Conservation (phyloP, 441 rosid genomes). For the Corymbia calophylla region DNA sequence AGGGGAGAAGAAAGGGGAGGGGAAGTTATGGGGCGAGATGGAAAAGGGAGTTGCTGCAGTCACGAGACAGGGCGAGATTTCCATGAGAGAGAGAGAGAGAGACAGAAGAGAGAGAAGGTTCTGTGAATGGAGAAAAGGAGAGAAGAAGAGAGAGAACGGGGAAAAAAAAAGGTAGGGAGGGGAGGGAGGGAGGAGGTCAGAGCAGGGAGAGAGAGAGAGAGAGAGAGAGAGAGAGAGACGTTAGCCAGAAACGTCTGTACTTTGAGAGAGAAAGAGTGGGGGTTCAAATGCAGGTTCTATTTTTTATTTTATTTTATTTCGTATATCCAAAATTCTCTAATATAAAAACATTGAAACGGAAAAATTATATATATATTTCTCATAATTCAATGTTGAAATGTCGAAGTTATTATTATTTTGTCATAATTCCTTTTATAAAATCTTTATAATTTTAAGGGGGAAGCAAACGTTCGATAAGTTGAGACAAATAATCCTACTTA, state of each 20-base stretch:
- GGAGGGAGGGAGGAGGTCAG: neutral
- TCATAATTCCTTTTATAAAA: too few relatives aligned
- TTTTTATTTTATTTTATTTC: neutral
- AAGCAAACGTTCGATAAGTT: too few relatives aligned
- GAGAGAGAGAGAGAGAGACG: neutral
- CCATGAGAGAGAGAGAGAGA: constrained; percentile 9
- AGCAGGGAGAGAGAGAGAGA: neutral
- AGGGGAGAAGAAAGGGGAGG: neutral
- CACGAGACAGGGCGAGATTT: constrained; percentile 14
- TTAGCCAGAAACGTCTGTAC: neutral
- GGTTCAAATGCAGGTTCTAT: neutral
- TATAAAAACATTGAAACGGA: neutral
- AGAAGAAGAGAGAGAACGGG: neutral
- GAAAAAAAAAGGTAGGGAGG: neutral
- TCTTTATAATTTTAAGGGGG: fast-evolving
- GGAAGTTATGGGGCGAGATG: neutral
- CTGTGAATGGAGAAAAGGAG: neutral
- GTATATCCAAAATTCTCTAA: neutral
- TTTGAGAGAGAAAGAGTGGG: neutral
- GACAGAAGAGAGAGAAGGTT: constrained; percentile 8
- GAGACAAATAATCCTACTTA: neutral
- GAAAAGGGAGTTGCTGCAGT: neutral
- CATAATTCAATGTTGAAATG: neutral
- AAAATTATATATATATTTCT: neutral
- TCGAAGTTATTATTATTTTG: neutral